Evolutionary conservation across 495 filamentous ascomycete genomes (phyloP).

Genomic region (Podospora didyma): DNA sequence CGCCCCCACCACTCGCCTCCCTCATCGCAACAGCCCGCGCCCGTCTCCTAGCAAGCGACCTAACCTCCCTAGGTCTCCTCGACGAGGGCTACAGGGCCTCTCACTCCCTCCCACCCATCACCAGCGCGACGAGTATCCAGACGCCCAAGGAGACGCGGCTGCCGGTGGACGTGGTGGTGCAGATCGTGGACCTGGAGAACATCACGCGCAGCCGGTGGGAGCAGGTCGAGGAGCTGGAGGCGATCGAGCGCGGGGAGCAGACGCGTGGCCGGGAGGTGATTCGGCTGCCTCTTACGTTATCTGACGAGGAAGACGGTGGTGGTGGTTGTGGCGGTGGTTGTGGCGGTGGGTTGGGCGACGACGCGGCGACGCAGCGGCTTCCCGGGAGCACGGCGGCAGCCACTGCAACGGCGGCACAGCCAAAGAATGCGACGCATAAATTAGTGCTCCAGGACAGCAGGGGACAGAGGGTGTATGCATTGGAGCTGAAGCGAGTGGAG

Average conservation of each 20-base stretch:
- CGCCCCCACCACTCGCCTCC: slow-evolving; percentile 62
- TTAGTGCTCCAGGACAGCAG: slow-evolving; percentile 76
- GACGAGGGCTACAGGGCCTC: slow-evolving; percentile 33
- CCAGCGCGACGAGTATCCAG: slow-evolving; percentile 2
- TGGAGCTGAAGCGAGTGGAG: slow-evolving; percentile 67
- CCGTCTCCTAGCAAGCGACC: slow-evolving; percentile 74
- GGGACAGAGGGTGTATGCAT: slow-evolving; percentile 63
- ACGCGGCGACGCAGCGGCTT: not conserved
- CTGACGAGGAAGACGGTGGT: slow-evolving; percentile 30
- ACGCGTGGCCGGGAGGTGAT: slow-evolving; percentile 81
- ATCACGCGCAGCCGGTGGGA: slow-evolving; percentile 73
- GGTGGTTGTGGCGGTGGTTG: too few species aligned
- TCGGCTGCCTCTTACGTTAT: slow-evolving; percentile 56
- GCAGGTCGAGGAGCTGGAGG: slow-evolving; percentile 82
- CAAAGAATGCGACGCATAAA: slow-evolving; percentile 63
- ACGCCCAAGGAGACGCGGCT: slow-evolving; percentile 51
- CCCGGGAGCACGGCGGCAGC: not conserved
- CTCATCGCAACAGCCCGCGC: slow-evolving; percentile 75
- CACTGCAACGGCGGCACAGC: not conserved
- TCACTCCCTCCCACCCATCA: slow-evolving; percentile 57
- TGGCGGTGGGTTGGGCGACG: slow-evolving; percentile 15
- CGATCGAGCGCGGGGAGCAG: slow-evolving; percentile 75
- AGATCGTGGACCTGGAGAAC: slow-evolving; percentile 83
- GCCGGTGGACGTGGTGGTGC: slow-evolving; percentile 60
- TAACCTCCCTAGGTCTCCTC: slow-evolving; percentile 57